Base-by-base conservation (phyloP, 805 yeast genomes). In the Grigorovia yakushimaensis region DNA sequence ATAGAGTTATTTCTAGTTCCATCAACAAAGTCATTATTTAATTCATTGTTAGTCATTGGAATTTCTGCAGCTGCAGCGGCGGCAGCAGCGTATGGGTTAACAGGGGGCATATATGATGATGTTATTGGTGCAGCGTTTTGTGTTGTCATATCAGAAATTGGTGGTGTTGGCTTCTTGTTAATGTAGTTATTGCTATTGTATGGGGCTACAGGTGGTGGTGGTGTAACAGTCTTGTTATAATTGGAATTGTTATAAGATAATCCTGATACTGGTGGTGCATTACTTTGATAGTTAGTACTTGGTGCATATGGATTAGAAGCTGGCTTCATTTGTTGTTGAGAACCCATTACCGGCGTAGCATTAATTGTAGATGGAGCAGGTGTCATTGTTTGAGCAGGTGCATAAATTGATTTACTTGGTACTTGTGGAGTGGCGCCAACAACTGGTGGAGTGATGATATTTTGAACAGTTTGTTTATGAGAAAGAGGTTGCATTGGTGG, bases 41-140 rank as follows among this genome's bases (percentile, higher is more conserved):
- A 33, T 11, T 6, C 37, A 33, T 11, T 33, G 15, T 33, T 15
- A 15, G 17, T 15, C 17, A 33, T 24, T 35, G 65, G 64, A 46
- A 49, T 15, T 2, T 27, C 21, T 19, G 52, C 30, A 38, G 53
- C 45, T 27, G 56, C 46, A 33, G 61, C 57, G 40, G 59, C 54
- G 15, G 58, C 56, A 20, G 48, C 35, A 11, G 64, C 58, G 39
- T 60, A 58, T 27, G 65, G 61, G 21, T 63, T 54, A n/a, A 55
- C 51, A 19, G 67, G 60, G 18, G 59, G 51, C 24, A 53, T 49
- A 33, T 51, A 52, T 11, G 59, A 45, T 48, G 51, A 47, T 5
- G 47, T n/a, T 9, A 53, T 47, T 24, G 56, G 39, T 8, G 53
- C 45, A 11, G 47, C 41, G 15, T 51, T 42, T 30, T 56, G 54